phyloP scores from a whole-genome alignment of 805 yeast genomes.

The Ogataea ramenticola region DNA sequence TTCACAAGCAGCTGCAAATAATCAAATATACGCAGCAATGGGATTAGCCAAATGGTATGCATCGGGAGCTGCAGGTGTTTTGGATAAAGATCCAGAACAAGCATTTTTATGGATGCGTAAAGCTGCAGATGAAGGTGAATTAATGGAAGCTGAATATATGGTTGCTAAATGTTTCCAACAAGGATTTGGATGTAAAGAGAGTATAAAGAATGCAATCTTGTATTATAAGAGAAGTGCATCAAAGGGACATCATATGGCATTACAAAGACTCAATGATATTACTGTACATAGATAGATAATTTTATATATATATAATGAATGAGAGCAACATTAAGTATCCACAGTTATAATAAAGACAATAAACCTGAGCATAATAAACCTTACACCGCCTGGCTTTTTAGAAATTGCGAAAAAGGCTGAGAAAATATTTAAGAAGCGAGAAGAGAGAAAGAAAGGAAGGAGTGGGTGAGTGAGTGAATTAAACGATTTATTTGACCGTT shows the following conservation, averaged over 20 bases:
- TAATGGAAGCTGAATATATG: conserved; percentile 60
- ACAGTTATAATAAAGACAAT: no score
- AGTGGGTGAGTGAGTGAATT: no score
- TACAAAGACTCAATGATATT: conserved; percentile 25
- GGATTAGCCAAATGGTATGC: conserved; percentile 74
- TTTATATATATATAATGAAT: no score
- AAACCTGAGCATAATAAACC: no score
- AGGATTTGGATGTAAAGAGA: conserved; percentile 49
- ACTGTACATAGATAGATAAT: background rate
- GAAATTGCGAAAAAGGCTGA: no score
- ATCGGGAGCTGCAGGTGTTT: conserved; percentile 53
- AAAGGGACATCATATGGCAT: conserved; percentile 54
- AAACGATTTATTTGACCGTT: no score
- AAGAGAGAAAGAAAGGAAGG: no score
- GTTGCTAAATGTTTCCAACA: conserved; percentile 61
- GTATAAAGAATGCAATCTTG: conserved; percentile 34
- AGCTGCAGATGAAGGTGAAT: conserved; percentile 50
- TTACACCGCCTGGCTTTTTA: no score
- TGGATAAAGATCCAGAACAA: conserved; percentile 51
- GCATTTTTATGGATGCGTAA: conserved; percentile 61
- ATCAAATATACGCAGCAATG: conserved; percentile 61
- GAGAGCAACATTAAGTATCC: no score
- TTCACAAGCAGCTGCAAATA: conserved; percentile 55
- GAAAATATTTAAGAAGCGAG: no score
- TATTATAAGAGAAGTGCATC: conserved; percentile 57